Base-by-base conservation (phyloP, 208 protist genomes). In the Crithidia bombi region DNA sequence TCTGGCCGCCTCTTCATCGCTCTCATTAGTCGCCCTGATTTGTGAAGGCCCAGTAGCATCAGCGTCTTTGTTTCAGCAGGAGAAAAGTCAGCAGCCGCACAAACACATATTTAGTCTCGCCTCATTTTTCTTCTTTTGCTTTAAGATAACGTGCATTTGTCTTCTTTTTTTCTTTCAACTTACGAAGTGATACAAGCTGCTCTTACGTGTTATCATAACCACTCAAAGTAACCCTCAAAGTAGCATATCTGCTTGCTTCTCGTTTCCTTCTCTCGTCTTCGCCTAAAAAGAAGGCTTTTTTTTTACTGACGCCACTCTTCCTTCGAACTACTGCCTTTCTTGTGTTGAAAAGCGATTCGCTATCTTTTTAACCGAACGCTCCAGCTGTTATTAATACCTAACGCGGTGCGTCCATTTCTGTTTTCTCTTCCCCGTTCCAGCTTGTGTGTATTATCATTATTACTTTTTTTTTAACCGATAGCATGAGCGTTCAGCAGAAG, bases 191-290 rank as follows among this genome's bases (percentile, higher is more conserved):
- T 62, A 62, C 35, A 62, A 10, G 56, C 38, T 62, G 56, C 19
- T 44, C 57, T 28, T 39, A 17, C 11, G 3, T 38, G 35, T 15
- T 38, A 4, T 25, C 35, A 14, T 64, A 35, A 49, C 12, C 14
- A 26, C 28, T 30, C 32, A 62, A 49, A 59, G 44, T 17, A 65
- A 64, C 32, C 11, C n/a, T 35, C 23, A 12, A 6, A 47, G 21
- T 23, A 10, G 43, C 43, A 51, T 36, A 36, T n/a, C 36, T 68
- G 47, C 44, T 33, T 71, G 63, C n/a, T 62, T 26, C 73, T 54
- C 65, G 32, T 66, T 47, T 72, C 19, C 57, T 38, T 78, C 33
- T 68, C 55, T 65, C 0, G 59, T 68, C 52, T 62, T 67, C 63
- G 41, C 68, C 63, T 51, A 61, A 67, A 58, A 62, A 70, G 26